Percentiles rank a stretch among this genome's conserved stretches.
Evolutionary conservation across 495 filamentous ascomycete genomes (phyloP).

Genomic region (Aspergillus heteromorphus): DNA sequence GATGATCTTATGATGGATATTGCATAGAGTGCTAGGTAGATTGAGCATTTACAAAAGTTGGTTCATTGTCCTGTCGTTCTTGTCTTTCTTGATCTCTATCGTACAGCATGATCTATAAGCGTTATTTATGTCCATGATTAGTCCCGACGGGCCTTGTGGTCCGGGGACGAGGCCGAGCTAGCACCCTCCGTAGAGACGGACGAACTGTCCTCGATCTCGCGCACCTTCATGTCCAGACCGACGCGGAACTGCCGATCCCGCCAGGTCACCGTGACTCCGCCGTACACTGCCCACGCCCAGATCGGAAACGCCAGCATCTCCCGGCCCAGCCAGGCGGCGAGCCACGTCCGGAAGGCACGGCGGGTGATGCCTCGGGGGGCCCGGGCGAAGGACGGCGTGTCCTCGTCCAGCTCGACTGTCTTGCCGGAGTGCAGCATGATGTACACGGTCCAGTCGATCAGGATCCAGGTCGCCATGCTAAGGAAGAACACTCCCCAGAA

Average conservation of each 20-base stretch:
- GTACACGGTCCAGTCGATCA: conserved; percentile 69
- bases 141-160: too few relatives aligned
- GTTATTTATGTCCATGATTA: background rate
- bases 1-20: background rate
- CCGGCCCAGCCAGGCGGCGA: conserved; percentile 77
- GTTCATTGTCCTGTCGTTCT: conserved; percentile 5
- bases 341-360: conserved; percentile 63
- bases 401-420: conserved; percentile 63
- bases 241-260: conserved; percentile 78
- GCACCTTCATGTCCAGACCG: conserved; percentile 73
- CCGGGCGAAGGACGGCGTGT: conserved; percentile 68
- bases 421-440: conserved; percentile 63
- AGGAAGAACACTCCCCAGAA: conserved; percentile 62
- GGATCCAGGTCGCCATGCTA: conserved; percentile 64
- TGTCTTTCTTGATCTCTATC: too few relatives aligned
- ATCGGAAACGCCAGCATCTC: conserved; percentile 80
- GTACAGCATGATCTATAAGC: background rate
- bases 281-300: conserved; percentile 79
- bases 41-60: background rate
- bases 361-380: conserved; percentile 31
- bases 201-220: conserved; percentile 41
- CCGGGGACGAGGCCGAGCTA: too few relatives aligned
- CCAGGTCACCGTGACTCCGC: conserved; percentile 82
- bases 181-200: too few relatives aligned
- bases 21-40: background rate